These are phyloP conservation scores for Leccinum insolens DNA, from an alignment of 1,284 basidiomycete species.

Conservation along the genomic window DNA sequence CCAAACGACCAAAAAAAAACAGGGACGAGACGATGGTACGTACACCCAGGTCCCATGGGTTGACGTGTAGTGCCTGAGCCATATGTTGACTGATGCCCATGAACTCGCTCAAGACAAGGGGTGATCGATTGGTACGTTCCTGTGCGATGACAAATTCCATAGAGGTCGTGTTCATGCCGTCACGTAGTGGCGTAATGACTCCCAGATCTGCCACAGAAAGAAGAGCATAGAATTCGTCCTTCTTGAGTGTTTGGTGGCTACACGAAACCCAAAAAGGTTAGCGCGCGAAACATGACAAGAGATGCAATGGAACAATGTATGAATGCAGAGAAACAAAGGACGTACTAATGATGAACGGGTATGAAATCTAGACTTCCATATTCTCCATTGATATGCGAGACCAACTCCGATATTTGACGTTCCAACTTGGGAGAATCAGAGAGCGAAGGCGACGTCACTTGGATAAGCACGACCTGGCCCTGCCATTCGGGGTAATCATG, in stretches of 20 bases:
- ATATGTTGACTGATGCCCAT: conserved; percentile 95
- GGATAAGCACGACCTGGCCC: conserved; percentile 84
- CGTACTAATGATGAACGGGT: conserved; percentile 97
- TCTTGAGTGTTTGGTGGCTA: conserved; percentile 96
- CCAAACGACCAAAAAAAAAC: no score
- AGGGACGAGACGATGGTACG: conserved; percentile 3
- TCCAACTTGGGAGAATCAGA: conserved; percentile 95
- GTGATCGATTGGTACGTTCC: conserved; percentile 79
- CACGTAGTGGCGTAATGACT: conserved; percentile 93
- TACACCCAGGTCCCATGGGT: conserved; percentile 89
- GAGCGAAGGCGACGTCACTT: conserved; percentile 94
- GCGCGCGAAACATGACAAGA: neutral
- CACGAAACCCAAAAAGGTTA: neutral
- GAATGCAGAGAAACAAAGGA: conserved; percentile 15
- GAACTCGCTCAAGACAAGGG: conserved; percentile 93
- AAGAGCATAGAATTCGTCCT: conserved; percentile 98
- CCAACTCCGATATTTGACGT: conserved; percentile 91
- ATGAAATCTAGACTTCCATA: conserved; percentile 96
- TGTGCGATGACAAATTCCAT: conserved; percentile 99
- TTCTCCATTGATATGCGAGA: conserved; percentile 96
- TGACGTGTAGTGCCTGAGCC: conserved; percentile 81
- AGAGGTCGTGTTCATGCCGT: conserved; percentile 98
- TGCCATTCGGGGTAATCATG: conserved; percentile 96
- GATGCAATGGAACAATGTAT: neutral
- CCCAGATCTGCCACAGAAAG: conserved; percentile 93